A percentile compares a stretch with the other conserved stretches of the same genome.
Conservation (phyloP, 2,329 filamentous ascomycete species). For the Tolypocladium ophioglossoides region DNA sequence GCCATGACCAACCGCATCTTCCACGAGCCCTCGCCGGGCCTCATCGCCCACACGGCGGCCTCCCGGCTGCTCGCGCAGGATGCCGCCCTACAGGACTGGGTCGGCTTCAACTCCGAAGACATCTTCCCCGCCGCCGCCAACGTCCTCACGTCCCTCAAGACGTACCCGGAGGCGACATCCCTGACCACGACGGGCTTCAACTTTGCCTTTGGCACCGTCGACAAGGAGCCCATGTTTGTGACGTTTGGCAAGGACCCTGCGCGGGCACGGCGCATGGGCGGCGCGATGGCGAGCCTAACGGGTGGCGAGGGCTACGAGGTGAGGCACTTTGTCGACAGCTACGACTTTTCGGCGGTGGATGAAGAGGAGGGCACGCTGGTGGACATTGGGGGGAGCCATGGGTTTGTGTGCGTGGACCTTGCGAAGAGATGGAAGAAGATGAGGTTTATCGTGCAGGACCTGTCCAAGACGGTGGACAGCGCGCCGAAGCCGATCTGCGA, state of each 20-base stretch:
- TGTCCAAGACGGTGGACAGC: constrained; percentile 35
- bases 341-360: constrained; percentile 40
- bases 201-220: constrained; percentile 37
- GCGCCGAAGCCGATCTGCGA: constrained; percentile 32
- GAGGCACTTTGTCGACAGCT: constrained; percentile 40
- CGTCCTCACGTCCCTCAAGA: constrained; percentile 32
- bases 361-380: constrained; percentile 37
- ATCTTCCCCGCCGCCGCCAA: constrained; percentile 37
- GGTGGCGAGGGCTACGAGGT: constrained; percentile 47
- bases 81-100: constrained; percentile 37
- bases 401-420: constrained; percentile 45
- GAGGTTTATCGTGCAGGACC: constrained; percentile 45
- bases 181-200: constrained; percentile 40
- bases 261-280: constrained; percentile 40
- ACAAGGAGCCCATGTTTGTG: constrained; percentile 42
- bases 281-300: constrained; percentile 43
- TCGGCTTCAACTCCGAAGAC: constrained; percentile 44
- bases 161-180: constrained; percentile 36
- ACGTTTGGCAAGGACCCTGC: constrained; percentile 37
- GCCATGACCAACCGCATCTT: constrained; percentile 49
- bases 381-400: constrained; percentile 48
- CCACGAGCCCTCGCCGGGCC: constrained; percentile 35
- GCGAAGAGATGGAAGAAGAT: constrained; percentile 38
- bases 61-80: constrained; percentile 41
- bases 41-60: constrained; percentile 44